Evolutionary conservation across 106 monocot species (phyloP), one percentile per base, ranked within the genome.

Genomic region (Acorus calamus): DNA sequence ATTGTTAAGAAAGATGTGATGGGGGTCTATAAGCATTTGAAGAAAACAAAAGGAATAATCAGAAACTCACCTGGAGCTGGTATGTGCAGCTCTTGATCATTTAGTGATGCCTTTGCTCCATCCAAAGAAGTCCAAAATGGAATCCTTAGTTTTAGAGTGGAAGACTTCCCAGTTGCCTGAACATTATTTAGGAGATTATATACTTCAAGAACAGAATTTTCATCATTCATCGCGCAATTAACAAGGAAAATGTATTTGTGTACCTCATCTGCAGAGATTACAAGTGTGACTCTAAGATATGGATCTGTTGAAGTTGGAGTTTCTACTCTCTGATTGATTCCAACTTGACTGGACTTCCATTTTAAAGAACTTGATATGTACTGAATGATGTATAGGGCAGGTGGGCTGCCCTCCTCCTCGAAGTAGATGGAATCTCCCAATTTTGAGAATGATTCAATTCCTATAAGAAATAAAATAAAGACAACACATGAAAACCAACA

Each of bases 371-470:
- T 90, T 3, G 89, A 67, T 78, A 90, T 86, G 53, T 61, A 90
- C 53, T 90, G 89, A 42, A 83, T 78, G 64, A 90, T 78, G 64
- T 86, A 80, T n/a, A 90, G 80, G 14, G 69, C 69, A 0, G 77
- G 80, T 57, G 60, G 62, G 55, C 62, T 73, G 52, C 80, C 84
- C 61, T 78, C 73, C 53, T 83, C 77, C 80, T 90, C 89, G 28
- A 90, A 90, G 69, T 86, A 90, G 57, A 90, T 90, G n/a, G 89
- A 90, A 66, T 90, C 86, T 62, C 89, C 89, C 43, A 90, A 65
- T 51, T 90, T 90, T 50, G 89, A 90, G 56, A 90, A 90, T 43
- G 89, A 90, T 63, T 90, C 89, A 52, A 86, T 86, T 50, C 78
- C 89, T 90, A 69, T 13, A 73, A 52, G 66, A 2, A 59, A 2